Evolutionary conservation across 768 basidiomycete genomes (phyloP), one percentile per base, ranked within the genome.

Genomic region (Tylopilus intermedius): DNA sequence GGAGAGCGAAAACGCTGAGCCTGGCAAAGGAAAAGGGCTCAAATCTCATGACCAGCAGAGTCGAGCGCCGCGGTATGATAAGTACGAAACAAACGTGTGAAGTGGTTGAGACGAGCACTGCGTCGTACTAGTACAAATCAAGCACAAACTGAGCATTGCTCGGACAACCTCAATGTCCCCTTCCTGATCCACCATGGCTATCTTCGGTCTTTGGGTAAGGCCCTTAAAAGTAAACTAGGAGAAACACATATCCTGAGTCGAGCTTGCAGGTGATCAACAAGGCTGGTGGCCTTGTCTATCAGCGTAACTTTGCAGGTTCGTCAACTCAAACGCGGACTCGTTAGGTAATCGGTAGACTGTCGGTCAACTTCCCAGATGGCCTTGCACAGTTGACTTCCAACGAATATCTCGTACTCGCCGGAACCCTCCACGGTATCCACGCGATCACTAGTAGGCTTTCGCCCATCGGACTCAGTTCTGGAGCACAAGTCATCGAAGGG

Each of bases 381-480:
- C 83, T 98, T 45, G 85, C 93, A 8, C 81, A 85, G 52, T 75
- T 95, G 49, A 89, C 90, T 7, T 91, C 94, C 21, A 96, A 96
- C 71, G 94, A 96, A 74, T 88, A 93, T 59, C 83, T 99, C 49
- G 90, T 98, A 15, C 81, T 98, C 38, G 96, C 96, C 2, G 95
- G 95, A 41, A 98, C 96, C 13, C 72, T 98, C 35, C 96, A 98
- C 58, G 94, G 95, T 47, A 95, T 99, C 27, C 96, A 98, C 62
- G 96, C 96, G n/a, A 98, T 98, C 61, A 97, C 95, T 0, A 86
- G 88, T 57, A 82, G 90, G 41, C 75, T 99, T 42, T 92, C 90
- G 5, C 95, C 96, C 3, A 81, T 79, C 15, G 88, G 87, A 4
- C 63, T 78, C 21, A 87, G 88, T 65, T 94, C 93, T 14, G 93